These are phyloP conservation scores for Metschnikowia vanudenii DNA, from an alignment of 805 yeast species.

Conservation along the genomic window DNA sequence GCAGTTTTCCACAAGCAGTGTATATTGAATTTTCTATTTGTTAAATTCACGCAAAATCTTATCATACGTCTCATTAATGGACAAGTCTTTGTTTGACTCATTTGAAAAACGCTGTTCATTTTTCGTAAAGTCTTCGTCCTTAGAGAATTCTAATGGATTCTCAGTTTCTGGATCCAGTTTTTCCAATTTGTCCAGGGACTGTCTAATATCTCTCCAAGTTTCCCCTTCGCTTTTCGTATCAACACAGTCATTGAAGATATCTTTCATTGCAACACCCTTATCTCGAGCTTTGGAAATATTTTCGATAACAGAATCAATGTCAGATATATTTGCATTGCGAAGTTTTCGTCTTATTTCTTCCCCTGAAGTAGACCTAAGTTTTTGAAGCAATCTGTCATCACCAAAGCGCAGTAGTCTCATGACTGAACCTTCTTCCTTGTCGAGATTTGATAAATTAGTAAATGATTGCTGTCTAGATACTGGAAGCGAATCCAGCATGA, in stretches of 20 bases:
- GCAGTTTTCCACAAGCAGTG: not conserved
- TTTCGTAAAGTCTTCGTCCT: too few relatives aligned
- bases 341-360: slow-evolving; percentile 39
- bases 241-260: slow-evolving; percentile 16
- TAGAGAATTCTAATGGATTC: too few relatives aligned
- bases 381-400: slow-evolving; percentile 9
- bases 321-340: slow-evolving; percentile 30
- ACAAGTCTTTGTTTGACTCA: slow-evolving; percentile 7
- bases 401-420: slow-evolving; percentile 34
- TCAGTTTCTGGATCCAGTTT: too few relatives aligned
- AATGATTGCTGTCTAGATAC: slow-evolving; percentile 19
- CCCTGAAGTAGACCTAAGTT: slow-evolving; percentile 28
- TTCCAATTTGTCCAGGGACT: too few relatives aligned
- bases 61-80: slow-evolving; percentile 23
- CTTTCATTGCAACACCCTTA: slow-evolving; percentile 32
- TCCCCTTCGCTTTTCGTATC: slow-evolving; percentile 1
- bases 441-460: slow-evolving; percentile 33
- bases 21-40: slow-evolving; percentile 1
- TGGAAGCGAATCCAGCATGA: slow-evolving; percentile 12
- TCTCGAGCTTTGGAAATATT: slow-evolving; percentile 32
- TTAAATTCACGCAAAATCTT: slow-evolving; percentile 19
- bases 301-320: slow-evolving; percentile 34
- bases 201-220: too few relatives aligned
- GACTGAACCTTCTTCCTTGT: slow-evolving; percentile 43
- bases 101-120: too few relatives aligned